Percentiles rank a stretch among this genome's conserved stretches.
These are phyloP conservation scores for Recurvomyces mirabilis DNA, from an alignment of 495 filamentous ascomycete genomes.

Conservation along the genomic window DNA sequence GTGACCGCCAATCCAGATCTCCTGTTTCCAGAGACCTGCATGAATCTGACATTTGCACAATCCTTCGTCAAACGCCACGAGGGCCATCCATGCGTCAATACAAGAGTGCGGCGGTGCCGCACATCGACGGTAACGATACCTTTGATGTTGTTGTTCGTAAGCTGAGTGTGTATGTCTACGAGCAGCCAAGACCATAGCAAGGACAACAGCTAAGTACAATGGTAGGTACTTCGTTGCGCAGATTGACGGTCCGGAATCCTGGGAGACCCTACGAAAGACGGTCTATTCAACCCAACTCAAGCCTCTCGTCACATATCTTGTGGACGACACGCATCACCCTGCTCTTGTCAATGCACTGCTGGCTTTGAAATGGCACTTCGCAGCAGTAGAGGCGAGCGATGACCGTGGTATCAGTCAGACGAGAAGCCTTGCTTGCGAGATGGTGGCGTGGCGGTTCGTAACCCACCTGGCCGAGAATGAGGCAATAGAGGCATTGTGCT, in stretches of 20 bases:
- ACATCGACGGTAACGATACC: conserved; percentile 9
- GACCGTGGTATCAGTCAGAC: conserved; percentile 63
- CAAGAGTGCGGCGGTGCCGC: neutral
- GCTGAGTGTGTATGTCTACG: conserved; percentile 8
- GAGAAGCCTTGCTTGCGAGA: conserved; percentile 76
- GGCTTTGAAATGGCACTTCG: conserved; percentile 68
- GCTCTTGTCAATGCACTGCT: conserved; percentile 68
- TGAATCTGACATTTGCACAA: no score
- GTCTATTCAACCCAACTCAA: conserved; percentile 52
- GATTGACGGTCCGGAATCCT: conserved; percentile 57
- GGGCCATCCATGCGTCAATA: no score
- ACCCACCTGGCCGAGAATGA: conserved; percentile 68
- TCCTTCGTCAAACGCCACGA: no score
- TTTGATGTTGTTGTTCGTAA: conserved; percentile 10
- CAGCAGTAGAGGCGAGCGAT: conserved; percentile 35
- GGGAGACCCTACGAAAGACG: conserved; percentile 66
- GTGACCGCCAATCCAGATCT: no score
- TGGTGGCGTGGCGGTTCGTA: conserved; percentile 83
- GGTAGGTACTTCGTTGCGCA: conserved; percentile 53
- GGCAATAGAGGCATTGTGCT: conserved; percentile 71
- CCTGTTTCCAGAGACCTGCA: no score
- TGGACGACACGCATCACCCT: conserved; percentile 54
- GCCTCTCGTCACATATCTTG: conserved; percentile 54
- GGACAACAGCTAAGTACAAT: neutral
- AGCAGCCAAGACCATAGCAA: neutral